Percentiles rank a stretch among this genome's conserved stretches.
Evolutionary conservation across 306 rosid genomes (phyloP).

Genomic region (Adenanthera pavonina): DNA sequence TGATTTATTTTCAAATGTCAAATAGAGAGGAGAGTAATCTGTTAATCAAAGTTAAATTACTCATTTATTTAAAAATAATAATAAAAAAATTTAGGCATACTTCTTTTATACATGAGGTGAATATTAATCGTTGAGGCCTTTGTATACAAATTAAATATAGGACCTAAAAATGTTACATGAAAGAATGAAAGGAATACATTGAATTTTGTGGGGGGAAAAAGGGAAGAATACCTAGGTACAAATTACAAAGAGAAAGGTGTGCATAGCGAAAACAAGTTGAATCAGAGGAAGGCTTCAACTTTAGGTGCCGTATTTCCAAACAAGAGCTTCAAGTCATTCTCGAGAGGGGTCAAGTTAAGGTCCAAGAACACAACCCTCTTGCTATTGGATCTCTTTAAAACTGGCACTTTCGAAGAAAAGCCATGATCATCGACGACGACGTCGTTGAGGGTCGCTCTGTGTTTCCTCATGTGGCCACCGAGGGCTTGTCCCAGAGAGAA

Average conservation of each 20-base stretch:
- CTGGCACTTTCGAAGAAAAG: constrained; percentile 51
- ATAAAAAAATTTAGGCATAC: not conserved
- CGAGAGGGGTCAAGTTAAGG: constrained; percentile 76
- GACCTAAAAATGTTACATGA: not conserved
- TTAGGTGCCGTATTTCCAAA: constrained; percentile 68
- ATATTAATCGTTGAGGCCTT: too few species aligned
- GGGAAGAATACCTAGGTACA: not conserved
- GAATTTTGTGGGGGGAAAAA: not conserved
- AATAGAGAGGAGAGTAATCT: not conserved
- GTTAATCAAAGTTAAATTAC: not conserved
- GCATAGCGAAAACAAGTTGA: not conserved
- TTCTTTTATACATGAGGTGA: not conserved
- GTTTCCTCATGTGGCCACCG: constrained; percentile 91
- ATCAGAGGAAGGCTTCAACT: constrained; percentile 50
- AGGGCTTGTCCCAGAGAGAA: constrained; percentile 81
- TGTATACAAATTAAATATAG: not conserved
- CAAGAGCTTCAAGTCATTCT: constrained; percentile 71
- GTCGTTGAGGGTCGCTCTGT: constrained; percentile 33
- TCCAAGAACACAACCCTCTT: constrained; percentile 59
- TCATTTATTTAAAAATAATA: too few species aligned
- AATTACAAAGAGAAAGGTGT: not conserved
- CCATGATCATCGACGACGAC: not conserved
- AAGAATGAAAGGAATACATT: constrained; percentile 34
- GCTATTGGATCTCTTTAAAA: constrained; percentile 61
- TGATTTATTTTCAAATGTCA: too few species aligned